These are phyloP conservation scores for Manihot esculenta DNA, from an alignment of 441 rosid genomes.

Conservation along the genomic window DNA sequence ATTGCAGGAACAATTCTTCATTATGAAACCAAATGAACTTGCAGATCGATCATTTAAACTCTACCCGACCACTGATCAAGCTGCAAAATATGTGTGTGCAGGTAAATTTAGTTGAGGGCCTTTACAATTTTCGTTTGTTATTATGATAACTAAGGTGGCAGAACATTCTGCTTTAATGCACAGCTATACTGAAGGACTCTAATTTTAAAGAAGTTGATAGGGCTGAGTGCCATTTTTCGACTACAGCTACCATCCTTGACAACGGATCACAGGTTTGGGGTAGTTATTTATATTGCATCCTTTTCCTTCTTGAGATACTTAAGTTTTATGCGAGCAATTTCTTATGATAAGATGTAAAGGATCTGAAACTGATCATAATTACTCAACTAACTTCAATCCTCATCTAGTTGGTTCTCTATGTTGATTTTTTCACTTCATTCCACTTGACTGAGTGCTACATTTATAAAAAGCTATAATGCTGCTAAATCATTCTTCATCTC, in stretches of 20 bases:
- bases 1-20: conserved; percentile 85
- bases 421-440: neutral
- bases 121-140: conserved; percentile 4
- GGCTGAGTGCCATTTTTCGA: conserved; percentile 90
- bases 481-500: neutral
- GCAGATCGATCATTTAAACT: conserved; percentile 65
- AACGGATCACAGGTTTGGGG: conserved; percentile 80
- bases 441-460: neutral
- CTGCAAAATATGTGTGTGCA: conserved; percentile 69
- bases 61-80: conserved; percentile 78
- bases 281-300: conserved; percentile 1
- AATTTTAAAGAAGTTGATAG: conserved; percentile 84
- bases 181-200: conserved; percentile 92
- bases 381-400: neutral
- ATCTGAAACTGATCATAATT: neutral
- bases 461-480: neutral
- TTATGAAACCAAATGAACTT: conserved; percentile 69
- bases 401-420: neutral
- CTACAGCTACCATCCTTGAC: conserved; percentile 73
- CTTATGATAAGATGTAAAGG: conserved; percentile 4
- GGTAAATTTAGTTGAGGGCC: conserved; percentile 36
- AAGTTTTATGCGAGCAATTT: neutral
- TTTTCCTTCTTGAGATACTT: too few species aligned
- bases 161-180: conserved; percentile 30
- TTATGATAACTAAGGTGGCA: neutral